Conservation (phyloP, 768 basidiomycete genomes). For the Leccinum longicurvipes region DNA sequence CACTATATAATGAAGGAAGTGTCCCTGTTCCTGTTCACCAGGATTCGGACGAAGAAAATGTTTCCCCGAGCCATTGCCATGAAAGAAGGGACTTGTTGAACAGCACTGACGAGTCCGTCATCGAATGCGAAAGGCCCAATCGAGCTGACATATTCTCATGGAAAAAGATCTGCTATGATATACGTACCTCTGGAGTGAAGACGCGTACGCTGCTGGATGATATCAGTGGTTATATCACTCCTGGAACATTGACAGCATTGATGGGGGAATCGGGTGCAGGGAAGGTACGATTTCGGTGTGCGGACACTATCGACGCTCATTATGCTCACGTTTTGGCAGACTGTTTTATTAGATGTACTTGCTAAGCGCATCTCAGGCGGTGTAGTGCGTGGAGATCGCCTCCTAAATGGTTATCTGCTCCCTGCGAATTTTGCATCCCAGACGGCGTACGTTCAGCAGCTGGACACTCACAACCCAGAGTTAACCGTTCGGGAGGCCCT, state of each 20-base stretch:
- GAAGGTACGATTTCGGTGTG: slow-evolving; percentile 15
- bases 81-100: neutral
- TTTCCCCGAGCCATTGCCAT: neutral
- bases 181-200: slow-evolving; percentile 36
- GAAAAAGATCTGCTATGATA: slow-evolving; percentile 65
- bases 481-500: slow-evolving; percentile 81
- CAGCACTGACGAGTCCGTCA: neutral
- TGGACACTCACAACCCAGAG: slow-evolving; percentile 74
- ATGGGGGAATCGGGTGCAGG: slow-evolving; percentile 43
- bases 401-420: slow-evolving; percentile 52
- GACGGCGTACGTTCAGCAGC: slow-evolving; percentile 60
- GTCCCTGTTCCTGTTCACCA: neutral
- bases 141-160: slow-evolving; percentile 71
- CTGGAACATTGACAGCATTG: slow-evolving; percentile 49
- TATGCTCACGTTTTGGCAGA: slow-evolving; percentile 30
- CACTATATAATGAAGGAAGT: slow-evolving; percentile 17
- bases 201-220: slow-evolving; percentile 45
- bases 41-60: slow-evolving; percentile 18
- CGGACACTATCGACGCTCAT: neutral
- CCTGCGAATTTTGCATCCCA: slow-evolving; percentile 62
- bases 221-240: slow-evolving; percentile 47
- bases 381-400: slow-evolving; percentile 47
- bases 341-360: slow-evolving; percentile 56
- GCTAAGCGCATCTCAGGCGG: slow-evolving; percentile 49
- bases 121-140: slow-evolving; percentile 14